Evolutionary conservation across 1,139 yeast species (phyloP), one percentile per base, ranked within the genome.

Genomic region (Yamadazyma triangularis): DNA sequence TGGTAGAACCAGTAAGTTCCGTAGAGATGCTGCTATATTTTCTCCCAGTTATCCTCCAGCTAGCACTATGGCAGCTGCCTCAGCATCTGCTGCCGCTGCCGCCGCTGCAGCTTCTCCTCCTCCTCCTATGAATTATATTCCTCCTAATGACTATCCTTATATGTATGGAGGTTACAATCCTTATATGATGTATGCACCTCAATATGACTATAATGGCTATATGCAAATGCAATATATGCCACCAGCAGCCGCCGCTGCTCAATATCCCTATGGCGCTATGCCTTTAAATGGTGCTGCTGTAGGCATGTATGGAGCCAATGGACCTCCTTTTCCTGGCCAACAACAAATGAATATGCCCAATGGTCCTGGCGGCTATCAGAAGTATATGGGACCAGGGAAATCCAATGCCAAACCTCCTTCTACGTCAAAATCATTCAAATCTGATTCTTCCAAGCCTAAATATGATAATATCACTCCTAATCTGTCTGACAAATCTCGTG

Each of bases 21-120:
- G 70, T 41, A 58, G 64, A 29, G 70, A 63, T 47, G 70, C 69
- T 19, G 64, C 65, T 31, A 59, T 64, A 30, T 64, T 64, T 38
- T 57, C 61, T 13, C 71, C 71, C 9, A 55, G 50, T 25, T 39
- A 41, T 36, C 43, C 36, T 23, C 34, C 32, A 13, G n/a, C n/a
- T n/a, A n/a, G n/a, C n/a, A n/a, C n/a, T n/a, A n/a, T n/a, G n/a
- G n/a, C n/a, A n/a, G n/a, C n/a, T n/a, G n/a, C n/a, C n/a, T n/a
- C n/a, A n/a, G n/a, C n/a, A n/a, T n/a, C 29, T 24, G 30, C 38
- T 10, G 16, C 36, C 23, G 8, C 36, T 3, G 13, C 32, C 10
- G 24, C 27, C n/a, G 7, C 13, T 23, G 15, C 24, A n/a, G n/a
- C n/a, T n/a, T n/a, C n/a, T n/a, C n/a, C n/a, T n/a, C 30, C 32